Evolutionary conservation across 2,329 filamentous ascomycete species (phyloP), one percentile per base, ranked within the genome.

Genomic region (Fusarium sp.): DNA sequence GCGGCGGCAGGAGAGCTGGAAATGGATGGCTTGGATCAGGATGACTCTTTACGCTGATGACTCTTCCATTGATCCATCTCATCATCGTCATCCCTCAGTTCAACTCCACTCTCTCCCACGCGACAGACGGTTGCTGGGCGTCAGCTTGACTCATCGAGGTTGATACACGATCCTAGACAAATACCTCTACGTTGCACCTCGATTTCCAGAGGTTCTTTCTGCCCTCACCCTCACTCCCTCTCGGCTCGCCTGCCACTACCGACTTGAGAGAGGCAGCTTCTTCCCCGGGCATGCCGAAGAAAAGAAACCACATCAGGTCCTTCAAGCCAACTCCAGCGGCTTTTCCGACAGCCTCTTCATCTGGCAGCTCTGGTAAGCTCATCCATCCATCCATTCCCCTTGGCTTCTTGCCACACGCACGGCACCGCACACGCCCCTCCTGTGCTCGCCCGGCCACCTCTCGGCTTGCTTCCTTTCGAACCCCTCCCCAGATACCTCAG

Each of bases 241-340:
- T 66, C 64, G 62, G 40, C 72, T 67, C 71, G 58, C 59, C 64
- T 62, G 46, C 38, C 49, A 61, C 40, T 38, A 57, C 20, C 46
- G 11, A 53, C 27, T 20, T 11, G 55, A 58, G 44, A 62, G 64
- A 68, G 62, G 51, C 58, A 72, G 62, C 71, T 76, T 68, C 62
- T 53, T 69, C 64, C 65, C 64, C 65, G 79, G 83, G 81, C 70
- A 92, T 92, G 90, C 88, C 90, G 82, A 92, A 91, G 85, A 92
- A 91, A 86, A 85, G 88, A 81, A 86, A 88, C 64, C 84, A 86
- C 74, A 77, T 81, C 76, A 85, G 84, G 77, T 89, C 87, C 76
- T 88, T 89, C 73, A 92, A 91, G 80, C 89, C 89, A 74, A 86
- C 83, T 76, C 87, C 87, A 69, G 87, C 88, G 75, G 85, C 88